phyloP scores from a whole-genome alignment of 495 filamentous ascomycete species.

The Cryomyces antarcticus region DNA sequence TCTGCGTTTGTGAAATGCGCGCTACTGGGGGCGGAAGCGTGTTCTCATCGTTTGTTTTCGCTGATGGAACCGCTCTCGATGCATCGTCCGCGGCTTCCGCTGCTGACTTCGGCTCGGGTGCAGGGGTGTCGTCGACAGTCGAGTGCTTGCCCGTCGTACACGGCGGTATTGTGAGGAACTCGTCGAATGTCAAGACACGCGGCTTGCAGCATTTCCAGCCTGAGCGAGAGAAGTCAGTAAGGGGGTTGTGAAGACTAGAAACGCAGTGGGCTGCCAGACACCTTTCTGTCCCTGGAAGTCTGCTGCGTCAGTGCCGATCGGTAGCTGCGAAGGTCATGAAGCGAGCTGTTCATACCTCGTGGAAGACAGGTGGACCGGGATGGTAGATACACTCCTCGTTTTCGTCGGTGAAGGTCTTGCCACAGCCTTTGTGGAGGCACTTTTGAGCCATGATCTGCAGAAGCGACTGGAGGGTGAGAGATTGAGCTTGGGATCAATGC shows the following conservation, averaged over 20 bases:
- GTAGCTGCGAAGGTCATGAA: no score
- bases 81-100: conserved; percentile 6
- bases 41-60: neutral
- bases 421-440: conserved; percentile 91
- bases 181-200: conserved; percentile 92
- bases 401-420: conserved; percentile 64
- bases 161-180: conserved; percentile 84
- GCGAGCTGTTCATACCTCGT: conserved; percentile 30
- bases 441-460: conserved; percentile 31
- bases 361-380: conserved; percentile 84
- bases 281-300: conserved; percentile 63
- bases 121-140: conserved; percentile 55
- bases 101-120: conserved; percentile 31
- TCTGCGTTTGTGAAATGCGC: neutral
- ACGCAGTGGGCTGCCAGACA: conserved; percentile 21
- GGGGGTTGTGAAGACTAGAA: neutral
- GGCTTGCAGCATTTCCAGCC: conserved; percentile 99
- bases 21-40: neutral
- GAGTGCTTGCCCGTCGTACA: conserved; percentile 92
- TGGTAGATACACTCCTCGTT: conserved; percentile 83
- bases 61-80: neutral
- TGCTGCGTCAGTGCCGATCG: no score
- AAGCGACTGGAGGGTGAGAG: no score
- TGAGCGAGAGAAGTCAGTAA: conserved; percentile 14
- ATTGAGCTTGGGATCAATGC: no score